Conservation (phyloP, 345 rosid genomes). For the Citrus mangshanensis region DNA sequence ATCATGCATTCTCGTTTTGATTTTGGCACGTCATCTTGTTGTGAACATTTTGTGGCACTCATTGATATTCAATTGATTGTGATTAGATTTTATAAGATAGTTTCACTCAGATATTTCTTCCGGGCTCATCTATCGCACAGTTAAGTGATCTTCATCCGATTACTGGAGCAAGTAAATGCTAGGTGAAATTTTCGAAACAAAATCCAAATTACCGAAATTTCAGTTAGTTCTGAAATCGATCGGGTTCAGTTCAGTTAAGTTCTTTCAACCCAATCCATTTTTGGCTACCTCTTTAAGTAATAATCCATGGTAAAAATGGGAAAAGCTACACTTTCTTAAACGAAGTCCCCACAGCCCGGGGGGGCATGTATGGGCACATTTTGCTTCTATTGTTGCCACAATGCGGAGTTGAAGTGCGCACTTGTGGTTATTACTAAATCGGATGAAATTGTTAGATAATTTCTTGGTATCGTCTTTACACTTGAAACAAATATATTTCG, state of each 20-base stretch:
- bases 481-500: background rate
- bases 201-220: too few relatives aligned
- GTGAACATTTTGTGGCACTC: too few relatives aligned
- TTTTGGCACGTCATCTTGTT: background rate
- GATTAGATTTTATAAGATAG: background rate
- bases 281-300: too few relatives aligned
- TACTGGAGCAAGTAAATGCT: background rate
- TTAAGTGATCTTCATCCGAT: background rate
- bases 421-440: too few relatives aligned
- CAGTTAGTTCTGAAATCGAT: too few relatives aligned
- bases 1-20: background rate
- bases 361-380: background rate
- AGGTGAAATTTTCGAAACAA: too few relatives aligned
- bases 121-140: background rate
- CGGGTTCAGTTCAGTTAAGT: too few relatives aligned
- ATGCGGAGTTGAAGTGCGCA: background rate
- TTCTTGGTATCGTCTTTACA: background rate
- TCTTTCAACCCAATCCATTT: too few relatives aligned
- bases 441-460: too few relatives aligned
- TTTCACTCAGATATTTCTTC: background rate
- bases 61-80: background rate
- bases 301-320: background rate
- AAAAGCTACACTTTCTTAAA: background rate
- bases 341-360: background rate
- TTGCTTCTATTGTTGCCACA: background rate